Percentiles rank a stretch among this genome's conserved stretches.
These are phyloP conservation scores for Colletotrichum spaethianum DNA, from an alignment of 2,329 filamentous ascomycete species.

Conservation along the genomic window DNA sequence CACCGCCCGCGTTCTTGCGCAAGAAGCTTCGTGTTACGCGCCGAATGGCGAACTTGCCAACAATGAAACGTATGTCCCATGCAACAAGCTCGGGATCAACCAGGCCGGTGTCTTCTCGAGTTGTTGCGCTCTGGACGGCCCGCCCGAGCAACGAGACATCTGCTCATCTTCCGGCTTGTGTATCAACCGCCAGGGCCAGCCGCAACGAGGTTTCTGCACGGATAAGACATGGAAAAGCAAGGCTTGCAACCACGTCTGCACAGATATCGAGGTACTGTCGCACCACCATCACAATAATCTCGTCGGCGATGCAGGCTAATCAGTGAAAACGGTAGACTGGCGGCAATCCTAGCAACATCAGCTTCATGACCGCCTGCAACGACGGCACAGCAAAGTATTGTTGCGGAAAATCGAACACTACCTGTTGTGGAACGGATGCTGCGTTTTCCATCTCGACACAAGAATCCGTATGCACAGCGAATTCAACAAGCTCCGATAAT, in stretches of 20 bases:
- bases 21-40: constrained; percentile 46
- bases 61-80: constrained; percentile 48
- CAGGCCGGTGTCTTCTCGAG: constrained; percentile 48
- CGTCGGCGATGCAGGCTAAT: not conserved
- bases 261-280: constrained; percentile 42
- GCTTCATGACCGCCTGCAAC: constrained; percentile 34
- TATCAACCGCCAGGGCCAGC: constrained; percentile 42
- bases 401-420: constrained; percentile 48
- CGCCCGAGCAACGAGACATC: constrained; percentile 44
- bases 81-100: constrained; percentile 51
- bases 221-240: constrained; percentile 50
- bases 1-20: not conserved
- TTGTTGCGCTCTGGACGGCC: constrained; percentile 49
- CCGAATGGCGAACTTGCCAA: constrained; percentile 49
- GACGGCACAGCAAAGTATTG: constrained; percentile 50
- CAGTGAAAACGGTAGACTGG: not conserved
- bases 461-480: constrained; percentile 42
- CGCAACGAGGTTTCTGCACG: constrained; percentile 50
- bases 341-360: constrained; percentile 11
- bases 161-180: constrained; percentile 50
- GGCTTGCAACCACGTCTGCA: constrained; percentile 50
- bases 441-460: constrained; percentile 46
- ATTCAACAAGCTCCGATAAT: constrained; percentile 29
- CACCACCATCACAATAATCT: not conserved
- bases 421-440: constrained; percentile 48